Base-by-base conservation (phyloP, 192 early-diverging fungal genomes). In the Backusella circina region DNA sequence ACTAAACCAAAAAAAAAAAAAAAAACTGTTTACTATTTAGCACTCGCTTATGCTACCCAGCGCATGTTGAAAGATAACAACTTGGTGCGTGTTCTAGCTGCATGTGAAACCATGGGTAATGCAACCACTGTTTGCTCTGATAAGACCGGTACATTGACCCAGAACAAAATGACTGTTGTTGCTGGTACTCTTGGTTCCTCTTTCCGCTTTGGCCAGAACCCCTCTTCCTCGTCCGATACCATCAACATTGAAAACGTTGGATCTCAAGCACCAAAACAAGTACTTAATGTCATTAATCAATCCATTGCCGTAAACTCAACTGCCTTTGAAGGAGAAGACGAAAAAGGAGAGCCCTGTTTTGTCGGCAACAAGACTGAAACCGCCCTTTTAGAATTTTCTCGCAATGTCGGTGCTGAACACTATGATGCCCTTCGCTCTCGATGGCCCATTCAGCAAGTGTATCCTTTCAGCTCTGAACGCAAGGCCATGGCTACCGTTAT, bases 71-170 rank as follows among this genome's bases (percentile, higher is more conserved):
- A 95, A 72, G 97, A 99, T 83, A 96, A 97, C 75, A 99, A 99
- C 82, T 83, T 99, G 30, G 98, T 99, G 39, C 91, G 98, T 28
- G 91, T 99, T 44, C 84, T 99, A 9, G 91, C 94, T 31, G 95
- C 98, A 13, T 99, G 98, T 82, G 98, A 99, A 82, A 98, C 97
- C 36, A 99, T 99, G 98, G 93, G 93, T 69, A 97, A 96, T 77
- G 98, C 98, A 12, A 99, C 97, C 6, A 98, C 97, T 0, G 90
- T 99, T 28, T 99, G 98, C 83, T 97, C 95, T 7, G 98, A 99
- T 86, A 99, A 99, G 80, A 99, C 98, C 0, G 98, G 98, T n/a
- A 99, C 98, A 2, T 82, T 99, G 33, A 99, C 98, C 1, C 94
- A 96, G 72, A 99, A 99, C 86, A 87, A 89, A 69, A 99, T 99